phyloP scores from a whole-genome alignment of 2,329 filamentous ascomycete species.

The Verticillium klebahnii region DNA sequence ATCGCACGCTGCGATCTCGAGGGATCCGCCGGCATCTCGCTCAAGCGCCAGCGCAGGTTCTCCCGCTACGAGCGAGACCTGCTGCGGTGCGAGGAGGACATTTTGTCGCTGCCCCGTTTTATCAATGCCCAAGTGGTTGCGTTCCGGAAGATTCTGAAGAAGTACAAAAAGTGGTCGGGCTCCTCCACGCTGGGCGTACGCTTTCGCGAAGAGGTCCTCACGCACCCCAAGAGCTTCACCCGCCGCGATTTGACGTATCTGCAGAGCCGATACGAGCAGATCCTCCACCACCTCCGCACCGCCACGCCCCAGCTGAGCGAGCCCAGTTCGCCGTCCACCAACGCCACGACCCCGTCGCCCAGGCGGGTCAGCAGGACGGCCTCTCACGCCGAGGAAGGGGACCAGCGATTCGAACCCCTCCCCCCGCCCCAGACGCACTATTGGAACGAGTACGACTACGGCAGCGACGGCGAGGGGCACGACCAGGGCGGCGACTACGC shows the following conservation, averaged over 20 bases:
- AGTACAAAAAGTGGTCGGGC: slow-evolving; percentile 85
- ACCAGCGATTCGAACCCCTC: neutral
- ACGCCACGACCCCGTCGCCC: slow-evolving; percentile 10
- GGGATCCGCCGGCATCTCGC: slow-evolving; percentile 24
- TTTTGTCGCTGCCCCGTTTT: slow-evolving; percentile 66
- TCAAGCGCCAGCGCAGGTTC: slow-evolving; percentile 47
- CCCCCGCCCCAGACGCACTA: slow-evolving; percentile 44
- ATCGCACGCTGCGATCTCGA: slow-evolving; percentile 36
- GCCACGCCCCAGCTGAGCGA: slow-evolving; percentile 35
- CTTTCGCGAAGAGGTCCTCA: slow-evolving; percentile 63
- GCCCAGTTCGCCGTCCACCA: slow-evolving; percentile 32
- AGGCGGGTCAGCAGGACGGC: neutral
- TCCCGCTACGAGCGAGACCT: slow-evolving; percentile 49
- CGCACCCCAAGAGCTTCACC: slow-evolving; percentile 67
- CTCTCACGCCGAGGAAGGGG: slow-evolving; percentile 10
- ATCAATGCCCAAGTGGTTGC: slow-evolving; percentile 68
- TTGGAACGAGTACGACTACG: slow-evolving; percentile 86
- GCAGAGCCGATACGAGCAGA: slow-evolving; percentile 43
- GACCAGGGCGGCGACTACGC: slow-evolving; percentile 54
- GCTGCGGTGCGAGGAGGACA: slow-evolving; percentile 63
- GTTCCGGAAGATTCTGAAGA: slow-evolving; percentile 80
- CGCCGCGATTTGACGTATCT: slow-evolving; percentile 57
- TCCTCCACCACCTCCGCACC: slow-evolving; percentile 41
- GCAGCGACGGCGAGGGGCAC: slow-evolving; percentile 60
- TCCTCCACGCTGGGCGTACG: slow-evolving; percentile 60